Evolutionary conservation across 2,329 filamentous ascomycete genomes (phyloP).

Genomic region (Cercospora sp.): DNA sequence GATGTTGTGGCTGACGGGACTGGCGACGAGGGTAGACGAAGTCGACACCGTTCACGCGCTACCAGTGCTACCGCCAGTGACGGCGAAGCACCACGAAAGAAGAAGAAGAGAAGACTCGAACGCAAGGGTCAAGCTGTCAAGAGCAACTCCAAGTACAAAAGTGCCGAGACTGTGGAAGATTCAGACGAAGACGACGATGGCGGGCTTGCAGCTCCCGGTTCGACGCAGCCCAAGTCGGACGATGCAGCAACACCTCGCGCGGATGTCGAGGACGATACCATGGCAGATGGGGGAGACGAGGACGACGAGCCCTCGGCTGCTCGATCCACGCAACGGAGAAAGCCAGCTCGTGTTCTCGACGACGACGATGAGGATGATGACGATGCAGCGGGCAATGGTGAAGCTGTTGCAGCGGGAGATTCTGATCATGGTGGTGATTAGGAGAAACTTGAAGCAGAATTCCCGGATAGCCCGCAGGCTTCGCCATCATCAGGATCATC

Average conservation of each 20-base stretch:
- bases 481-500: background rate
- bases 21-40: constrained; percentile 48
- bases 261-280: constrained; percentile 28
- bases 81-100: constrained; percentile 60
- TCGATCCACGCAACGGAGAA: constrained; percentile 31
- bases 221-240: constrained; percentile 27
- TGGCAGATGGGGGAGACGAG: constrained; percentile 32
- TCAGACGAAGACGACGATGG: constrained; percentile 62
- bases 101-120: constrained; percentile 62
- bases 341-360: constrained; percentile 37
- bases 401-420: constrained; percentile 21
- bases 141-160: constrained; percentile 70
- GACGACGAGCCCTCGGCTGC: constrained; percentile 28
- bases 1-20: constrained; percentile 45
- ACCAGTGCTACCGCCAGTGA: constrained; percentile 42
- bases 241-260: constrained; percentile 31
- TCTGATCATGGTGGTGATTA: constrained; percentile 25
- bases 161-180: constrained; percentile 77
- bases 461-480: background rate
- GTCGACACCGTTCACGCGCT: constrained; percentile 34
- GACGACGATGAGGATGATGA: constrained; percentile 41
- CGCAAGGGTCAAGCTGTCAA: constrained; percentile 49
- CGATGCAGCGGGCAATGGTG: constrained; percentile 24
- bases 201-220: constrained; percentile 25
- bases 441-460: constrained; percentile 3